These are phyloP conservation scores for Tricholoma furcatifolium DNA, from an alignment of 768 basidiomycete species.

Conservation along the genomic window DNA sequence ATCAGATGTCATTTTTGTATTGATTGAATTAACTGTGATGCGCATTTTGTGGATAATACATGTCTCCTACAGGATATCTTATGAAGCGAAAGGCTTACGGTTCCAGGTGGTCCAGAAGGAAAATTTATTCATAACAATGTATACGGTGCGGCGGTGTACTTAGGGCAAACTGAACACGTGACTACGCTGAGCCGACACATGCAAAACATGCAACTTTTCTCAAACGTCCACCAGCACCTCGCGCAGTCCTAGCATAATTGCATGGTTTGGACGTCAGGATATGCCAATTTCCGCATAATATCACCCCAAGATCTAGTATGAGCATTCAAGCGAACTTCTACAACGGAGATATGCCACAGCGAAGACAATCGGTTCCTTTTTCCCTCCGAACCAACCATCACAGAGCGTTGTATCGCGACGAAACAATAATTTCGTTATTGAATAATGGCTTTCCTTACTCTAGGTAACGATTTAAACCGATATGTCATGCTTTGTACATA, in stretches of 20 bases:
- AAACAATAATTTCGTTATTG: constrained; percentile 20
- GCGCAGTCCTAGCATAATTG: background rate
- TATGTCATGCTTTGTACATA: background rate
- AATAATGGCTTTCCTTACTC: constrained; percentile 37
- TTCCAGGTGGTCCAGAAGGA: no score
- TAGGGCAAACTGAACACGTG: background rate
- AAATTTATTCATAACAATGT: no score
- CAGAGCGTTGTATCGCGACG: constrained; percentile 8
- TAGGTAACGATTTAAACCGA: constrained; percentile 21
- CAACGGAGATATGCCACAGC: background rate
- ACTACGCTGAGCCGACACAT: no score
- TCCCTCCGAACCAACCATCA: background rate
- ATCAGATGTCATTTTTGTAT: no score
- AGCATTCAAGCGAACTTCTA: background rate
- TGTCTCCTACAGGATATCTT: no score
- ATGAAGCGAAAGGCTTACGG: no score
- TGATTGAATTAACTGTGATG: no score
- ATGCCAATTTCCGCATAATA: background rate
- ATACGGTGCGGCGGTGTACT: no score
- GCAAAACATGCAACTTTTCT: background rate
- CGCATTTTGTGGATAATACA: no score
- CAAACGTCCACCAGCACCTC: no score
- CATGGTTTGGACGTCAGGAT: background rate
- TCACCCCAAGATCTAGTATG: background rate
- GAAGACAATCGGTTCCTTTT: constrained; percentile 1